Evolutionary conservation across 495 filamentous ascomycete genomes (phyloP).

Genomic region (Pyrenula aspistea): DNA sequence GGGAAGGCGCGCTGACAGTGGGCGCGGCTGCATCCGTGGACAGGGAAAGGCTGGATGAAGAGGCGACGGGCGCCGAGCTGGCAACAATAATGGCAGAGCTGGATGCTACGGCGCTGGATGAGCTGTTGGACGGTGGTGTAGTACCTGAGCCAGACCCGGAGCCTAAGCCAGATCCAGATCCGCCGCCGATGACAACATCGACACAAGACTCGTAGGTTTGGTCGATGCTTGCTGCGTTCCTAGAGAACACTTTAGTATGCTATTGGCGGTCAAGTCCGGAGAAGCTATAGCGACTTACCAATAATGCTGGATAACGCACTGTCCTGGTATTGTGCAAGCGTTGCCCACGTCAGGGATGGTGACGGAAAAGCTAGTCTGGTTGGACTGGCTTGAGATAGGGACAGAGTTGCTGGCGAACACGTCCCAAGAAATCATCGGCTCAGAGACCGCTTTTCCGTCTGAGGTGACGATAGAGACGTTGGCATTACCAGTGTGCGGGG

Average conservation of each 20-base stretch:
- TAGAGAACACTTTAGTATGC: no score
- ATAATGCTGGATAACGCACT: constrained; percentile 58
- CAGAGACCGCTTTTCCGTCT: constrained; percentile 44
- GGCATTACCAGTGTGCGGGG: constrained; percentile 52
- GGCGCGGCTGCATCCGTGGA: neutral
- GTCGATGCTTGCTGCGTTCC: constrained; percentile 37
- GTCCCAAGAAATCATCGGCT: constrained; percentile 43
- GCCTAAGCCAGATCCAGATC: constrained; percentile 12
- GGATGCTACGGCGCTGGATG: neutral
- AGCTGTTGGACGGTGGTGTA: neutral
- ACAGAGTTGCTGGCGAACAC: constrained; percentile 39
- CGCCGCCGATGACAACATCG: constrained; percentile 49
- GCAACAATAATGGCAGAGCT: neutral
- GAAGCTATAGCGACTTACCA: constrained; percentile 39
- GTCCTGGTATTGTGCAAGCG: constrained; percentile 46
- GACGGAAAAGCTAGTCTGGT: constrained; percentile 53
- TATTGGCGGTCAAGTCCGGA: no score
- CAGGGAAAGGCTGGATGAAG: neutral
- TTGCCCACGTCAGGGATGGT: constrained; percentile 49
- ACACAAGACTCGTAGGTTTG: constrained; percentile 68
- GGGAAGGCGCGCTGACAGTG: neutral
- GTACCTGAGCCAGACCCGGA: neutral
- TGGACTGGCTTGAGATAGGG: constrained; percentile 30
- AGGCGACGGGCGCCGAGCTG: neutral
- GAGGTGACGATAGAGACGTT: constrained; percentile 63